phyloP scores from a whole-genome alignment of 2,329 filamentous ascomycete species.

The Parasarocladium wereldwijsianum region DNA sequence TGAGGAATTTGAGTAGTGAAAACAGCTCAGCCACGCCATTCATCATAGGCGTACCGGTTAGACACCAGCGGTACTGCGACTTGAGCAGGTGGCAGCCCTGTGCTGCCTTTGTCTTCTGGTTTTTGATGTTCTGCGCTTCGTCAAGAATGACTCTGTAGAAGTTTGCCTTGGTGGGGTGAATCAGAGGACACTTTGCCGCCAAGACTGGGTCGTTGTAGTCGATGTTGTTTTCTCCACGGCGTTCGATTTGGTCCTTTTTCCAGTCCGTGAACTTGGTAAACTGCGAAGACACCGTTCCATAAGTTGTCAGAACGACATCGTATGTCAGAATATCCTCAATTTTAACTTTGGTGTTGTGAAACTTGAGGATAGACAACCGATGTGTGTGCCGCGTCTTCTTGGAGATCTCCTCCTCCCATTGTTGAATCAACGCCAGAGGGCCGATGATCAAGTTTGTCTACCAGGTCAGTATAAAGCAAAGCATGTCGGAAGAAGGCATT shows the following conservation, averaged over 20 bases:
- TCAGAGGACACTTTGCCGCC: constrained; percentile 33
- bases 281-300: constrained; percentile 52
- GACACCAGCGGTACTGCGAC: constrained; percentile 61
- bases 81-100: constrained; percentile 51
- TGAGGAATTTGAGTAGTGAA: constrained; percentile 62
- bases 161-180: constrained; percentile 42
- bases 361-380: constrained; percentile 49
- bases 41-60: constrained; percentile 82
- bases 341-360: constrained; percentile 51
- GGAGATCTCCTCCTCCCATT: constrained; percentile 72
- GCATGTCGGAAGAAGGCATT: background rate
- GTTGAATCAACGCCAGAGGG: constrained; percentile 63
- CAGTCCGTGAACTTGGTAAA: constrained; percentile 48
- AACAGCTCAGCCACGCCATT: constrained; percentile 68
- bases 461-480: background rate
- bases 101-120: constrained; percentile 57
- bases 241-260: constrained; percentile 30
- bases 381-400: constrained; percentile 48
- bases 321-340: constrained; percentile 47
- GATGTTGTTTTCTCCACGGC: constrained; percentile 19
- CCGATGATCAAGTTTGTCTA: constrained; percentile 73
- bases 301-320: constrained; percentile 75
- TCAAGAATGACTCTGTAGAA: constrained; percentile 77
- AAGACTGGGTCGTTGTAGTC: constrained; percentile 21
- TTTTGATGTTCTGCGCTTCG: constrained; percentile 75